Base-by-base conservation (phyloP, 106 monocot genomes). In the Triglochin maritima region DNA sequence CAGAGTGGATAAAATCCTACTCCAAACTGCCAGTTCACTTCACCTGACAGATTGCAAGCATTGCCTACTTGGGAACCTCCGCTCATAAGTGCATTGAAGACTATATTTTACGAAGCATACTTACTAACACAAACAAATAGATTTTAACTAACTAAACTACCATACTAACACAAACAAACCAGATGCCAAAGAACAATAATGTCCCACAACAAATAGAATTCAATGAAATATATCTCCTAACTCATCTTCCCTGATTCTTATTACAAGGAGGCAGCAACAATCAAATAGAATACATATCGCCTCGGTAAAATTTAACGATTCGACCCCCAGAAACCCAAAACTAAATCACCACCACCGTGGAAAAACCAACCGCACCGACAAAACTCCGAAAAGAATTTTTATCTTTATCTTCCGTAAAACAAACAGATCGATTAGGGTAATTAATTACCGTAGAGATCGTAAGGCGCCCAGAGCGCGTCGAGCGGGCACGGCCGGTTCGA, bases 391-490 rank as follows among this genome's bases (percentile, higher is more conserved):
- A 57, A 59, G 29, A 57, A 56, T 6, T 15, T 50, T 16, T 4
- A 14, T 29, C 15, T n/a, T n/a, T 13, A 10, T 56, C 62, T 4
- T 29, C 12, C 8, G 48, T 9, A 56, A 17, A 59, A 46, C 15
- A 42, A 56, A 45, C 15, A 17, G 49, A 47, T 44, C 7, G 50
- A 8, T 50, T 71, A 47, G 41, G 16, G 16, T 4, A 61, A 16
- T 61, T 66, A 29, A 50, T 50, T 49, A 29, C 81, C 79, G 77
- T 79, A 83, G 42, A 96, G 87, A 68, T 96, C 95, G 71, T 79
- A 90, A 0, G 90, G 87, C 17, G 87, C 80, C 95, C 95, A 96
- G 49, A 90, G 81, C 42, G 83, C 60, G 46, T 96, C 95, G 52
- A 96, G 78, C 51, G 95, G 95, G 79, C 95, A 96, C 5, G 95